A percentile compares a stretch with the other conserved stretches of the same genome.
These are phyloP conservation scores for Sporothrix phasma DNA, from an alignment of 2,329 filamentous ascomycete genomes.

Conservation along the genomic window DNA sequence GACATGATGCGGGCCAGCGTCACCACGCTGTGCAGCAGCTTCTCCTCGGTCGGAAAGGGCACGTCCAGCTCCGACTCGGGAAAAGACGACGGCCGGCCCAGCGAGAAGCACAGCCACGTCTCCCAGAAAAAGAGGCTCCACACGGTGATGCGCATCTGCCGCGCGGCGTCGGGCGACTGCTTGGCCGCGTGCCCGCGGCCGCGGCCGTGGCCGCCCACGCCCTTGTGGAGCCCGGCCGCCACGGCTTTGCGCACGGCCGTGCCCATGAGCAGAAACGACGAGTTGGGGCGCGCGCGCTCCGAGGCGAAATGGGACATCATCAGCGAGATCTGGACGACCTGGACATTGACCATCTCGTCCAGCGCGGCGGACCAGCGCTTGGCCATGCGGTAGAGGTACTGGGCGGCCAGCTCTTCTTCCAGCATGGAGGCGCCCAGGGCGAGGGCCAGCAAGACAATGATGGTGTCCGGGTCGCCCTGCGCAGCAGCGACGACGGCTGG, in stretches of 20 bases:
- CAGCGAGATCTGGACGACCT: conserved; percentile 18
- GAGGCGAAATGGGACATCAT: conserved; percentile 17
- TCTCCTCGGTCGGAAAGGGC: conserved; percentile 17
- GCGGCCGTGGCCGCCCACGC: conserved; percentile 8
- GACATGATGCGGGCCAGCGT: conserved; percentile 16
- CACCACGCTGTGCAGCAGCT: conserved; percentile 15
- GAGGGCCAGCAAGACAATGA: conserved; percentile 15
- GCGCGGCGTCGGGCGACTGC: conserved; percentile 11
- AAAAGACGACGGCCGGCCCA: conserved; percentile 17
- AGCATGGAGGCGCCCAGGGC: conserved; percentile 15
- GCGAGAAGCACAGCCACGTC: conserved; percentile 18
- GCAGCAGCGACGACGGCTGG: not conserved
- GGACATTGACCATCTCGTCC: conserved; percentile 19
- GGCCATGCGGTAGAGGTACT: conserved; percentile 15
- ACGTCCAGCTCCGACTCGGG: conserved; percentile 18
- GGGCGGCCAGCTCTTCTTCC: conserved; percentile 15
- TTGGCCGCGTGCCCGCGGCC: not conserved
- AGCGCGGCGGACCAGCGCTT: conserved; percentile 14
- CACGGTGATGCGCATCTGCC: conserved; percentile 16
- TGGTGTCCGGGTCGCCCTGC: conserved; percentile 12
- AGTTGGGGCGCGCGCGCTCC: conserved; percentile 18
- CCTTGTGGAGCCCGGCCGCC: conserved; percentile 18
- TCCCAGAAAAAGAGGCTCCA: conserved; percentile 19
- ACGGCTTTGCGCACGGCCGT: conserved; percentile 17
- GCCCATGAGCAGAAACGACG: conserved; percentile 13